phyloP scores from a whole-genome alignment of 768 basidiomycete genomes.

The Russula dissimulans region DNA sequence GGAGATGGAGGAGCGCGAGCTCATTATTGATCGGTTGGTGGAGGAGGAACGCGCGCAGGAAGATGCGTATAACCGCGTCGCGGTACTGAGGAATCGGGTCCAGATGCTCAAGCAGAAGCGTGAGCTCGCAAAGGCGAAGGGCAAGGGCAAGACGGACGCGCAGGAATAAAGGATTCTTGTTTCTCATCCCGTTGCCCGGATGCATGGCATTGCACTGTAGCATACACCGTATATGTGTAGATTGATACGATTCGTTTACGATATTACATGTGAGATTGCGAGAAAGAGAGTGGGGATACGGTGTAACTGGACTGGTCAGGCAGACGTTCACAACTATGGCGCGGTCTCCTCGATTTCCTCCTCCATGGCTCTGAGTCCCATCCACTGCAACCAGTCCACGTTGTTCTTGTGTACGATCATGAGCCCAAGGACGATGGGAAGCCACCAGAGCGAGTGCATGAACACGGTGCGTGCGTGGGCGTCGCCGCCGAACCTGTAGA shows the following conservation, averaged over 20 bases:
- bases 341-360: slow-evolving; percentile 1
- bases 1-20: slow-evolving; percentile 65
- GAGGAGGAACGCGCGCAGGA: slow-evolving; percentile 85
- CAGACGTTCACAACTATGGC: not conserved
- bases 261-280: not conserved
- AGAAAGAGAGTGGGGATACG: too few species aligned
- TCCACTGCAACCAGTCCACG: slow-evolving; percentile 64
- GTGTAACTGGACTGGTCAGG: too few species aligned
- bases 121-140: slow-evolving; percentile 23
- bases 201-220: not conserved
- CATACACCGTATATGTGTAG: not conserved
- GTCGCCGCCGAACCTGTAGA: slow-evolving; percentile 65
- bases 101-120: slow-evolving; percentile 47
- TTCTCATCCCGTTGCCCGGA: not conserved
- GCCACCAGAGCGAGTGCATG: slow-evolving; percentile 78
- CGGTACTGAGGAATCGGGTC: slow-evolving; percentile 51
- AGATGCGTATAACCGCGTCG: slow-evolving; percentile 73
- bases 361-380: slow-evolving; percentile 29
- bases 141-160: slow-evolving; percentile 1
- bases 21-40: slow-evolving; percentile 77
- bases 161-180: slow-evolving; percentile 1
- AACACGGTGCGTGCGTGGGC: slow-evolving; percentile 72
- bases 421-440: slow-evolving; percentile 80
- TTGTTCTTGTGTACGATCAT: slow-evolving; percentile 96
- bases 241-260: not conserved